Evolutionary conservation across 176 grass and related monocot genomes (phyloP), one percentile per base, ranked within the genome.

Genomic region (Eleusine coracana): DNA sequence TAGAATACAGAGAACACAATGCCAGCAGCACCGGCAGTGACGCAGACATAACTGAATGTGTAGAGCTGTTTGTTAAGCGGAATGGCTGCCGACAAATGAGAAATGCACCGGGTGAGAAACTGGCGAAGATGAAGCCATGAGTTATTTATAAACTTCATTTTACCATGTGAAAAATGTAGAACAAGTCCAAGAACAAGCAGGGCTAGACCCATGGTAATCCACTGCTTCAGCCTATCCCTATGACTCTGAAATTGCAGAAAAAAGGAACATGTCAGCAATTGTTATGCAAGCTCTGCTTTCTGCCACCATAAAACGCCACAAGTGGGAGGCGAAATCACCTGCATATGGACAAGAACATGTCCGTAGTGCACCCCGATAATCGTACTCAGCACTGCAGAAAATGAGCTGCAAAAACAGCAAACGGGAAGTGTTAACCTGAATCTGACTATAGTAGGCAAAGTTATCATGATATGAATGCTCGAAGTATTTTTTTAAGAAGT

Each of bases 61-160:
- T 98, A 95, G 34, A 98, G 77, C 74, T 98, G 95, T 29, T 98
- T 98, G 84, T 98, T 98, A 5, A 98, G 75, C 9, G 92, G 92
- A 76, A 98, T 95, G 18, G 87, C 95, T 98, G 79, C 74, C 73
- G 20, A 0, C 37, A 80, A 83, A 38, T 46, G 51, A 37, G 15
- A 79, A 40, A 77, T 37, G 31, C 42, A 73, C 2, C 41, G 14
- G 2, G 16, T 77, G 2, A 63, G 51, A 51, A 21, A 66, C 23
- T 29, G 3, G 12, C 1, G 44, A 44, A 76, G 42, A 74, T 38
- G 42, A 25, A 29, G 66, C 6, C 14, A 18, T 64, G 3, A 31
- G 3, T 18, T 20, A 14, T 21, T 48, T 14, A 68, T 6, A 63
- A 63, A 63, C 42, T 55, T 13, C 27, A 25, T 44, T 58, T 70